phyloP scores from a whole-genome alignment of 495 filamentous ascomycete genomes.

The Letharia columbiana region DNA sequence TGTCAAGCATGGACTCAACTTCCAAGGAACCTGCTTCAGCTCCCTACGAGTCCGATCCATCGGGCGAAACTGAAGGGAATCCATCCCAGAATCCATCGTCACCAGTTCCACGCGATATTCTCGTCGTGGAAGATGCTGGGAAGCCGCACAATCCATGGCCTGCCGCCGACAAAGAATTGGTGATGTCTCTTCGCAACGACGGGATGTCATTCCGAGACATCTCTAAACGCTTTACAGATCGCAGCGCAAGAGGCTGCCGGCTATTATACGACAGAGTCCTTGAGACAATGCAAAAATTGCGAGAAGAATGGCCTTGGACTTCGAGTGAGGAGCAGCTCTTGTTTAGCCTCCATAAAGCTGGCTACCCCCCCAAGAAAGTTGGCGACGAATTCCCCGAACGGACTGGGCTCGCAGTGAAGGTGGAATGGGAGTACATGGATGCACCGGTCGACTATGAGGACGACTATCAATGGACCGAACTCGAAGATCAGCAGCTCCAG shows the following conservation, averaged over 20 bases:
- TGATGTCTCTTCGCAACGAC: not conserved
- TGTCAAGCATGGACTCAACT: not conserved
- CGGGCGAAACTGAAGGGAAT: not conserved
- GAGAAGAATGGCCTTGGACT: not conserved
- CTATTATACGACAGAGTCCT: not conserved
- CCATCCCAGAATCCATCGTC: not conserved
- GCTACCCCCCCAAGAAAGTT: not conserved
- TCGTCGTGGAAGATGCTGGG: not conserved
- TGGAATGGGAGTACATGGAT: no score
- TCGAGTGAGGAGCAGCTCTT: not conserved
- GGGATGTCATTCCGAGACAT: not conserved
- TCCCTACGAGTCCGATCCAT: not conserved
- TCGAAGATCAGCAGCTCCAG: not conserved
- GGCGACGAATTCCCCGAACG: not conserved
- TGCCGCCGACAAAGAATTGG: not conserved
- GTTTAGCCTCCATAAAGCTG: not conserved
- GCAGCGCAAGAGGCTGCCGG: not conserved
- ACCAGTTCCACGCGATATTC: not conserved
- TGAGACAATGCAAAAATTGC: not conserved
- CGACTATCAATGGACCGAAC: not conserved
- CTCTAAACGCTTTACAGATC: not conserved
- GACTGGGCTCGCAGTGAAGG: no score
- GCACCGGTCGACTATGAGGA: no score
- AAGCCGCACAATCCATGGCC: not conserved
- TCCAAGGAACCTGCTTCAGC: not conserved